Conservation (phyloP, 345 rosid genomes). For the Eucalyptus fibrosa region DNA sequence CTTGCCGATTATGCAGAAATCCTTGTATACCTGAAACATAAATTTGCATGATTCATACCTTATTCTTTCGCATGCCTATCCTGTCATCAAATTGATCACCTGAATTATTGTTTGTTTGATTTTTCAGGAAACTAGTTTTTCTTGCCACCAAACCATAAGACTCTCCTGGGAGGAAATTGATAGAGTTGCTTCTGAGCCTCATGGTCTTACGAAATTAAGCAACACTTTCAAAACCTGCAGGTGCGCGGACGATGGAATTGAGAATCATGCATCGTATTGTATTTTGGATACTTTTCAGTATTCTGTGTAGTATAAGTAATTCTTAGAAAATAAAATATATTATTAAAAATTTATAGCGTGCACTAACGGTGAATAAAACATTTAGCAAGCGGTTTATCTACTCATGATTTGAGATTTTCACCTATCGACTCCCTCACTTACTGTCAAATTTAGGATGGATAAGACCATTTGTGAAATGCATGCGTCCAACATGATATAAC, state of each 20-base stretch:
- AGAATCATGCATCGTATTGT: not conserved
- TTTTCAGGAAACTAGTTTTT: not conserved
- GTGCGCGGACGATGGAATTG: not conserved
- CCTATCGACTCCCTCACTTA: not conserved
- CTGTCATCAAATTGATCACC: not conserved
- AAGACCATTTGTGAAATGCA: not conserved
- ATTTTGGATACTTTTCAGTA: not conserved
- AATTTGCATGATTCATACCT: not conserved
- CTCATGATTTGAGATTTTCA: too few relatives aligned
- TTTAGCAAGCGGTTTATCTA: too few relatives aligned
- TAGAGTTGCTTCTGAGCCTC: not conserved
- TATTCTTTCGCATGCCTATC: not conserved
- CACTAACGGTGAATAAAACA: too few relatives aligned
- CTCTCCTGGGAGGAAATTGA: not conserved
- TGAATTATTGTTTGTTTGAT: not conserved
- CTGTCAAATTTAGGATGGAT: not conserved
- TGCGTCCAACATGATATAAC: not conserved
- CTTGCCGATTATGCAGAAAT: too few relatives aligned
- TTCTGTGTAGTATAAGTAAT: too few relatives aligned
- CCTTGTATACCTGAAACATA: too few relatives aligned
- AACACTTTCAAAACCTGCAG: not conserved
- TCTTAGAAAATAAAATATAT: too few relatives aligned
- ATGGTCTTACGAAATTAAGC: not conserved
- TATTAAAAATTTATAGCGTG: too few relatives aligned
- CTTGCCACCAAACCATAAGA: not conserved